Conservation (phyloP, 768 basidiomycete genomes). For the Phaeolepiota aurea region DNA sequence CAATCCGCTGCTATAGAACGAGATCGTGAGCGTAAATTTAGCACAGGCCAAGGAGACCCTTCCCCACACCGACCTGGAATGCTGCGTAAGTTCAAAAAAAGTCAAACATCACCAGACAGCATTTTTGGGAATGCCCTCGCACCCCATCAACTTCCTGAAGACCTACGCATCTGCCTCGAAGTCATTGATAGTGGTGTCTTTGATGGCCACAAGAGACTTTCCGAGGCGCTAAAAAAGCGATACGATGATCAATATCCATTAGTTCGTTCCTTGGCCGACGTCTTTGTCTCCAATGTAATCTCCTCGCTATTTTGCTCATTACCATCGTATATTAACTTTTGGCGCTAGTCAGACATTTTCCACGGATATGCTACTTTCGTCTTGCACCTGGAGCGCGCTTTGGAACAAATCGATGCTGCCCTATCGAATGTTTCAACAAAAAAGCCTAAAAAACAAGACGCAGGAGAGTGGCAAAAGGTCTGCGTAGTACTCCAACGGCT, state of each 20-base stretch:
- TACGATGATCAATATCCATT: constrained; percentile 96
- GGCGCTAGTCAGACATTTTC: constrained; percentile 77
- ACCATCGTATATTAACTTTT: constrained; percentile 8
- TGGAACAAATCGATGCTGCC: constrained; percentile 80
- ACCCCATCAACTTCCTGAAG: constrained; percentile 80
- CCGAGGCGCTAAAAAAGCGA: constrained; percentile 76
- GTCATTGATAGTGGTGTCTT: constrained; percentile 82
- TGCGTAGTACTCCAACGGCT: constrained; percentile 67
- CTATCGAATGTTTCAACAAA: constrained; percentile 59
- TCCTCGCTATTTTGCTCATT: constrained; percentile 6
- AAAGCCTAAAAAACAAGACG: constrained; percentile 77
- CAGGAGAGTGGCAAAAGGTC: constrained; percentile 69
- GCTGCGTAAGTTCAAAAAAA: constrained; percentile 64
- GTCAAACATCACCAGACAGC: constrained; percentile 39
- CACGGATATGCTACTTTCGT: constrained; percentile 93
- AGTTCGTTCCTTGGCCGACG: constrained; percentile 87
- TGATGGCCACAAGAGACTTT: constrained; percentile 82
- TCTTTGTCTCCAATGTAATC: constrained; percentile 90
- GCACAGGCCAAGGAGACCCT: constrained; percentile 28
- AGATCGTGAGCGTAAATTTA: constrained; percentile 44
- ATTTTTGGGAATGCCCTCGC: constrained; percentile 49
- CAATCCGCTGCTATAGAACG: constrained; percentile 47
- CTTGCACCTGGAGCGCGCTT: constrained; percentile 85
- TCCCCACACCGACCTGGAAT: constrained; percentile 35
- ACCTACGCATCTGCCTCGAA: constrained; percentile 77